Evolutionary conservation across 805 yeast genomes (phyloP), one percentile per base, ranked within the genome.

Genomic region (Schwanniomyces sp.): DNA sequence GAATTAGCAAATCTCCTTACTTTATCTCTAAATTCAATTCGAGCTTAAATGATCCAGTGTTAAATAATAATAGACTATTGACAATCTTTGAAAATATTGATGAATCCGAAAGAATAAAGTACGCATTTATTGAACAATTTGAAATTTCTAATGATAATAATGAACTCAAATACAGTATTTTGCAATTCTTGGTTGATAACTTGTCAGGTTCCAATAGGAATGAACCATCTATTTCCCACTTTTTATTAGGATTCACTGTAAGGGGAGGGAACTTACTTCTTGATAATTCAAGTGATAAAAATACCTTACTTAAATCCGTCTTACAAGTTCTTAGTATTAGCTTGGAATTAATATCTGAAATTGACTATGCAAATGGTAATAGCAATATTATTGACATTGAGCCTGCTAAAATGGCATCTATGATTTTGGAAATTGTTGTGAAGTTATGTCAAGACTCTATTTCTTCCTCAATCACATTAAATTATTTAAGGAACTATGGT

Each of bases 81-180:
- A 82, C 89, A 0, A 75, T 88, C 34, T 76, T 87, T 45, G 86
- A 85, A 56, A 85, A 91, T 12, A 80, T 87, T 28, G 88, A 88
- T 54, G 97, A 91, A 54, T 82, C 96, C 0, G 70, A 78, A 1
- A 76, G 91, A 53, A 86, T 92, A 34, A 80, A 86, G 50, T 80
- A 79, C 54, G 82, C 90, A 0, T 83, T 91, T 49, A 82, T 88
- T 37, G 79, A 81, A 36, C 96, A 89, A 57, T 59, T 74, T 38
- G 84, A 79, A 39, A 64, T 66, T 1, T 53, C 58, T n/a, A 63
- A 69, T 7, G 66, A 70, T 6, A 67, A 69, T 14, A 62, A 84
- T 29, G 69, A 66, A 5, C 58, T 82, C 11, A 89, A 90, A 57
- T 60, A 81, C 27, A 75, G 77, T 12, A 63, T 91, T 5, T 64